phyloP scores from a whole-genome alignment of 2,329 filamentous ascomycete species.

The Stagonosporopsis tanaceti region DNA sequence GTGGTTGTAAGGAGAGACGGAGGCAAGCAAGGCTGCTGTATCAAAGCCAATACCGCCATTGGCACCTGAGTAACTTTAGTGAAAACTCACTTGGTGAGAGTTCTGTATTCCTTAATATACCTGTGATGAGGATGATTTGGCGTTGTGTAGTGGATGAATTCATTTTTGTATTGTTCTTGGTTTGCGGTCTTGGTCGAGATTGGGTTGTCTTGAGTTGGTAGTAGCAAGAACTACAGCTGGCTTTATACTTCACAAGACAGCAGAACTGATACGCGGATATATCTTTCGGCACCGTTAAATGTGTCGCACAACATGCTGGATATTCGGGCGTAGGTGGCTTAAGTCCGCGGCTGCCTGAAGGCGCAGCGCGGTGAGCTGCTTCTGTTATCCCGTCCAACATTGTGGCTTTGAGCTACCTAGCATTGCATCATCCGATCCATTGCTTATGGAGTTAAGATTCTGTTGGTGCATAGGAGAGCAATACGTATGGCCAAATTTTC shows the following conservation, averaged over 20 bases:
- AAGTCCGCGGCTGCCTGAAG: neutral
- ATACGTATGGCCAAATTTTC: neutral
- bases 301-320: neutral
- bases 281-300: neutral
- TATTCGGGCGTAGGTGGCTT: constrained; percentile 1
- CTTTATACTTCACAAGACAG: neutral
- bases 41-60: constrained; percentile 50
- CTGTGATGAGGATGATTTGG: constrained; percentile 43
- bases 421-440: neutral
- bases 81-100: neutral
- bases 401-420: neutral
- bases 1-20: constrained; percentile 42
- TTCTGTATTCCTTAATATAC: constrained; percentile 9
- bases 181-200: neutral
- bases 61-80: constrained; percentile 32
- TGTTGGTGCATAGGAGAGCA: neutral
- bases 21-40: constrained; percentile 39
- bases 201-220: too few relatives aligned
- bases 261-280: too few relatives aligned
- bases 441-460: constrained; percentile 1
- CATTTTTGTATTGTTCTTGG: neutral
- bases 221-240: too few relatives aligned
- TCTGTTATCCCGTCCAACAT: neutral
- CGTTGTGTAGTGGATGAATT: constrained; percentile 22
- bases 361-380: constrained; percentile 6